These are phyloP conservation scores for Immersiella caudata DNA, from an alignment of 495 filamentous ascomycete genomes.

Conservation along the genomic window DNA sequence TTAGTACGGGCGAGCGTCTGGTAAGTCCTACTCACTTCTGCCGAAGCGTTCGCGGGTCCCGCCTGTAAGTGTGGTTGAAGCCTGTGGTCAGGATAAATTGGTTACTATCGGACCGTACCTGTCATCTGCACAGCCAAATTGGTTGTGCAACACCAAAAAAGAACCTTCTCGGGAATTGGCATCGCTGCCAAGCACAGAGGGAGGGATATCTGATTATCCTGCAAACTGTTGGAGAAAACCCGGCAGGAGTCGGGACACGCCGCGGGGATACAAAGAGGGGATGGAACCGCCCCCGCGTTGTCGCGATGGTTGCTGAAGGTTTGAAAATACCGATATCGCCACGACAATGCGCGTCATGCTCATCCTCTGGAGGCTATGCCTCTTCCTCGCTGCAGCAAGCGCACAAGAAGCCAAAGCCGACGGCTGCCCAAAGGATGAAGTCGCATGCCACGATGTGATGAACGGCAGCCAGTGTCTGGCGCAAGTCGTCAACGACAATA, in stretches of 20 bases:
- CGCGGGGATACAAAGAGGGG: not conserved
- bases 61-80: not conserved
- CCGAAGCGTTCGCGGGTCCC: not conserved
- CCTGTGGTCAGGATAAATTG: not conserved
- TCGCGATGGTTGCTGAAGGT: too few species aligned
- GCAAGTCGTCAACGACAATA: constrained; percentile 35
- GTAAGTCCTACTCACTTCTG: not conserved
- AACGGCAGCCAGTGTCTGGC: constrained; percentile 41
- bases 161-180: not conserved
- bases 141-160: not conserved
- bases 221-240: not conserved
- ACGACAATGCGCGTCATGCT: constrained; percentile 18
- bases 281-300: too few species aligned
- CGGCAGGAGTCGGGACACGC: not conserved
- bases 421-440: constrained; percentile 37
- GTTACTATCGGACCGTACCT: not conserved
- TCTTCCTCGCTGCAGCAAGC: constrained; percentile 20
- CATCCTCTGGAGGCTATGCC: constrained; percentile 19
- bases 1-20: not conserved
- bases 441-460: constrained; percentile 41
- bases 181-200: not conserved
- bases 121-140: not conserved
- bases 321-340: not conserved
- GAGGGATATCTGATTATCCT: not conserved
- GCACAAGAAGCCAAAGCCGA: constrained; percentile 25